These are phyloP conservation scores for Aspergillus indologenus DNA, from an alignment of 495 filamentous ascomycete species.

Conservation along the genomic window DNA sequence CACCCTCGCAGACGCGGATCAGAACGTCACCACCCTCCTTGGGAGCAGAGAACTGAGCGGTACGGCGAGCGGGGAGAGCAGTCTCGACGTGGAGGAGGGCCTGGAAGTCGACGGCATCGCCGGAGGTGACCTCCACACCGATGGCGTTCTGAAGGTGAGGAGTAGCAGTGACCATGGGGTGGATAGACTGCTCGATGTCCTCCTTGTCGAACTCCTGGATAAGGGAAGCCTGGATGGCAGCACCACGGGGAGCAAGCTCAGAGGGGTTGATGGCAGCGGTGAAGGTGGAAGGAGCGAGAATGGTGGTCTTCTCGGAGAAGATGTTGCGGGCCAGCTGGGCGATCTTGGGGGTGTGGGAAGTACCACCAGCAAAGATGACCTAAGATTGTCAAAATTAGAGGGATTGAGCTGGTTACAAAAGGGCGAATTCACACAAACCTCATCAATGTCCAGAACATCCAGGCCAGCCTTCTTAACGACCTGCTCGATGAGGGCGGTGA, in stretches of 20 bases:
- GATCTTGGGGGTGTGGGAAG: constrained; percentile 90
- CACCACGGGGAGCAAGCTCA: constrained; percentile 82
- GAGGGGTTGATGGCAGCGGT: constrained; percentile 84
- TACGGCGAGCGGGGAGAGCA: constrained; percentile 81
- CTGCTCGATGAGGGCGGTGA: constrained; percentile 78
- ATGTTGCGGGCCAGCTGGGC: constrained; percentile 68
- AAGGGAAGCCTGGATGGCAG: constrained; percentile 90
- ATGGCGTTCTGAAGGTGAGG: constrained; percentile 86
- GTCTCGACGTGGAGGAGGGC: constrained; percentile 81
- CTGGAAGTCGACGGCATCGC: constrained; percentile 63
- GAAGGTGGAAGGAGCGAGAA: constrained; percentile 79
- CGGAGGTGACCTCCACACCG: constrained; percentile 74
- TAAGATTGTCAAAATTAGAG: constrained; percentile 18
- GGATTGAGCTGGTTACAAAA: background rate
- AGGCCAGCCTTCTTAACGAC: constrained; percentile 88
- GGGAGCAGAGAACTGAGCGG: constrained; percentile 69
- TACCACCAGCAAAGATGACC: constrained; percentile 89
- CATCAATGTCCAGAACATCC: constrained; percentile 88
- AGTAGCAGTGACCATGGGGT: constrained; percentile 91
- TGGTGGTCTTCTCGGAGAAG: constrained; percentile 75
- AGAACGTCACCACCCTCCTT: constrained; percentile 81
- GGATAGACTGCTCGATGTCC: constrained; percentile 93
- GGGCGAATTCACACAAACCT: constrained; percentile 42
- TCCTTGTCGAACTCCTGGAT: constrained; percentile 88
- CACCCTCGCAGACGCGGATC: constrained; percentile 81